Percentiles rank a stretch among this genome's conserved stretches.
Conservation (phyloP, 345 rosid species). For the Hirschfeldia incana region DNA sequence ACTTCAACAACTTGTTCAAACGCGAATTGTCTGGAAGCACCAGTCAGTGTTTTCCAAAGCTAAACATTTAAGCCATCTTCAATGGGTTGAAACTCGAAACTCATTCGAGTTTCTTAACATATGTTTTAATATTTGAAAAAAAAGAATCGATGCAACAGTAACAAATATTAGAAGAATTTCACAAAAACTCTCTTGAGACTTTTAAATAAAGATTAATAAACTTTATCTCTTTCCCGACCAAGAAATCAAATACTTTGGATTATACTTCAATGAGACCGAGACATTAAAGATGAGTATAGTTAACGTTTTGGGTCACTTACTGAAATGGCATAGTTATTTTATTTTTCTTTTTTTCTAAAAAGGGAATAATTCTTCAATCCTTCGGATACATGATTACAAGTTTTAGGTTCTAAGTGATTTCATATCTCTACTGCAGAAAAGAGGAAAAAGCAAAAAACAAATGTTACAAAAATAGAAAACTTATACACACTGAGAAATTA, state of each 20-base stretch:
- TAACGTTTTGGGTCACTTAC: too few species aligned
- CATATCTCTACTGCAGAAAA: neutral
- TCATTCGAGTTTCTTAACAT: too few species aligned
- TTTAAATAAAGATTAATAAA: too few species aligned
- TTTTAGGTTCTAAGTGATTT: neutral
- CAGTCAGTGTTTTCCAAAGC: constrained; percentile 25
- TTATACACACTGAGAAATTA: neutral
- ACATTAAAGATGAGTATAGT: constrained; percentile 5
- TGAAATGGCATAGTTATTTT: too few species aligned
- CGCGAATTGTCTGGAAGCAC: constrained; percentile 16
- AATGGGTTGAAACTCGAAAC: too few species aligned
- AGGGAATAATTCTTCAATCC: neutral
- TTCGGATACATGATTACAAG: neutral
- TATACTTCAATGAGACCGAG: constrained; percentile 14
- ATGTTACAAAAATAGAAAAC: neutral
- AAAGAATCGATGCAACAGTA: too few species aligned
- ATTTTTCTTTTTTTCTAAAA: too few species aligned
- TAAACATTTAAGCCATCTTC: neutral
- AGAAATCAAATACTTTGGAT: constrained; percentile 24
- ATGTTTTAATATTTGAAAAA: too few species aligned
- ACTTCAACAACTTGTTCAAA: constrained; percentile 16
- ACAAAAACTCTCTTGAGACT: too few species aligned
- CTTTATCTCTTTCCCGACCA: neutral
- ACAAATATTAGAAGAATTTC: too few species aligned
- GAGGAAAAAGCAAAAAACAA: neutral